Evolutionary conservation across 139 green algal genomes (phyloP), one percentile per base, ranked within the genome.

Genomic region (Deuterostichococcus epilithicus): DNA sequence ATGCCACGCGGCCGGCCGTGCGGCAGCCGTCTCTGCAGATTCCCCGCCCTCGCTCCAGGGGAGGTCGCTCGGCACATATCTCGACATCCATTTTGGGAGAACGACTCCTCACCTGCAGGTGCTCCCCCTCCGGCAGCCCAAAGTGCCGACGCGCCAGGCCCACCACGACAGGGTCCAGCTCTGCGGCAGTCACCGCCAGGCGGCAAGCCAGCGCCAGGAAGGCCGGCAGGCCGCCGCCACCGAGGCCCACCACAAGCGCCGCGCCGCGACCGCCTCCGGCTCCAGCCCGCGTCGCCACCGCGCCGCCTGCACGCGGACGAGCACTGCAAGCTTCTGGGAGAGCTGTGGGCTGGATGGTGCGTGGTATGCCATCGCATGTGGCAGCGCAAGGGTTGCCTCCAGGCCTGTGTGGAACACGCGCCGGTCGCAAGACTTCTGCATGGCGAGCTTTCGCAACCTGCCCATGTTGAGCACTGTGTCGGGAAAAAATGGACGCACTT

Each of bases 131-230:
- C 30, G 3, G 36, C 47, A 91, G 85, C 25, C 75, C 86, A 84
- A 92, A 92, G 76, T 89, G 85, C 18, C 35, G 30, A 25, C 68
- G 75, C 4, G 87, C 87, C n/a, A 92, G 45, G 3, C 79, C 68
- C 35, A 81, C 82, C 30, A 92, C 80, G 1, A 72, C 76, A 38
- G 75, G 67, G 63, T 92, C 87, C 77, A 92, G 70, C 74, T 92
- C 87, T 34, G 88, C 82, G 3, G 80, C 52, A 2, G 75, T 34
- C 18, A 88, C 77, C 22, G 76, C 47, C 60, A 86, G 66, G 25
- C 78, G 30, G 23, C 86, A 68, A 52, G 80, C 37, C 26, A n/a
- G 58, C 15, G 71, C 45, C 38, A 91, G 75, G 73, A 86, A 91
- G 60, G 87, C 82, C 3, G 86, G 83, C 69, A 92, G 81, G 1